Percentiles rank a stretch among this genome's conserved stretches.
Conservation (phyloP, 768 basidiomycete species). For the Termitomyces sp. region DNA sequence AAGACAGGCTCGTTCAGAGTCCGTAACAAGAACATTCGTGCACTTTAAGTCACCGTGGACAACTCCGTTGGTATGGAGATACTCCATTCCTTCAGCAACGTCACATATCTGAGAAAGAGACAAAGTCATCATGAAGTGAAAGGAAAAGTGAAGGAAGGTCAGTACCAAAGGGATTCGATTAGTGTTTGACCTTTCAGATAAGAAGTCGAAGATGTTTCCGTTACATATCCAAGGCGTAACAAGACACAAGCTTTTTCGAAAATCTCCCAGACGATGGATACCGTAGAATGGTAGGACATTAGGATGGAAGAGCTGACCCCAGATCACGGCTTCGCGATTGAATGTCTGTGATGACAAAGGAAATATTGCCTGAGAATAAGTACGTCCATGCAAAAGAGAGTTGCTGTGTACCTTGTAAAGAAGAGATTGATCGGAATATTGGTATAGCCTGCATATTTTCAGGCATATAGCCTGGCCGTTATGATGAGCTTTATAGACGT, state of each 20-base stretch:
- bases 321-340: slow-evolving; percentile 7
- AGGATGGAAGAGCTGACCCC: slow-evolving; percentile 11
- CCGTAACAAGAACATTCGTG: slow-evolving; percentile 17
- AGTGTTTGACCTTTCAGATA: background rate
- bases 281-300: slow-evolving; percentile 34
- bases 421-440: slow-evolving; percentile 14
- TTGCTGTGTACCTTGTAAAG: slow-evolving; percentile 18
- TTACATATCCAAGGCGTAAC: slow-evolving; percentile 35
- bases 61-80: slow-evolving; percentile 31
- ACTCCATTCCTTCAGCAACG: slow-evolving; percentile 27
- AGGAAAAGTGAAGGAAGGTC: background rate
- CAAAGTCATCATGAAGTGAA: slow-evolving; percentile 8
- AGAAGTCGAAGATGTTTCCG: slow-evolving; percentile 27
- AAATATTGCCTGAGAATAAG: background rate
- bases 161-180: slow-evolving; percentile 4
- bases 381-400: background rate
- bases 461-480: slow-evolving; percentile 19
- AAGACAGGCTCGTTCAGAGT: slow-evolving; percentile 33
- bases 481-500: slow-evolving; percentile 22
- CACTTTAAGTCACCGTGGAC: slow-evolving; percentile 45
- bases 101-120: slow-evolving; percentile 20
- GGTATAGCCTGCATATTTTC: slow-evolving; percentile 23
- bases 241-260: slow-evolving; percentile 22
- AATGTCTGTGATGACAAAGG: background rate
- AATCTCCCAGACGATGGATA: slow-evolving; percentile 26